These are phyloP conservation scores for Xylariomycetidae sp. DNA, from an alignment of 2,329 filamentous ascomycete genomes.

Conservation along the genomic window DNA sequence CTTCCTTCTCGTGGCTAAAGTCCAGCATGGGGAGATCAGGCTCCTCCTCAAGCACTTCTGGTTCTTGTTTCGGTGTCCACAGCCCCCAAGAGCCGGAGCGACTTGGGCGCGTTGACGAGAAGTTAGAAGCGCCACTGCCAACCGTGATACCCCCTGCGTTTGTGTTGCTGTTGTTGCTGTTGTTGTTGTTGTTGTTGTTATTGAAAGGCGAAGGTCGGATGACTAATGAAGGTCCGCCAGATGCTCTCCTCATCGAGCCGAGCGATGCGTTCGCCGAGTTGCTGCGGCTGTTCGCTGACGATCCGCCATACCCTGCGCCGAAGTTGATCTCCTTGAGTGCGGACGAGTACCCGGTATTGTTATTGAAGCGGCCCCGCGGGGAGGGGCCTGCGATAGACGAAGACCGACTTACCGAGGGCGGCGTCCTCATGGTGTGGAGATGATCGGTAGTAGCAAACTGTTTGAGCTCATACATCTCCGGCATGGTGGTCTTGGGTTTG, in stretches of 20 bases:
- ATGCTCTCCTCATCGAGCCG: slow-evolving; percentile 28
- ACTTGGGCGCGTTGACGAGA: slow-evolving; percentile 19
- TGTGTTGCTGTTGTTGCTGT: slow-evolving; percentile 24
- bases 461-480: slow-evolving; percentile 66
- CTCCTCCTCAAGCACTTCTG: slow-evolving; percentile 17
- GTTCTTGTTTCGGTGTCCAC: slow-evolving; percentile 31
- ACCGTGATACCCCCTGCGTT: slow-evolving; percentile 32
- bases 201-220: slow-evolving; percentile 21
- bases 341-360: slow-evolving; percentile 32
- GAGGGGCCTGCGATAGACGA: slow-evolving; percentile 27
- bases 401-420: slow-evolving; percentile 25
- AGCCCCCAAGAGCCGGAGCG: slow-evolving; percentile 40
- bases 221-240: slow-evolving; percentile 13
- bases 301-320: slow-evolving; percentile 31
- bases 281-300: slow-evolving; percentile 35
- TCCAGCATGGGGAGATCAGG: slow-evolving; percentile 36
- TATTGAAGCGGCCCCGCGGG: slow-evolving; percentile 33
- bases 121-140: slow-evolving; percentile 25
- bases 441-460: slow-evolving; percentile 72
- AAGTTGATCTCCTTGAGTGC: slow-evolving; percentile 21
- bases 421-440: slow-evolving; percentile 42
- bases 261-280: slow-evolving; percentile 38
- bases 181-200: slow-evolving; percentile 23
- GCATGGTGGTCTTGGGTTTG: slow-evolving; percentile 35
- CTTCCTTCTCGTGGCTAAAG: slow-evolving; percentile 36